Percentiles rank a stretch among this genome's conserved stretches.
Evolutionary conservation across 805 yeast species (phyloP).

Genomic region (Isabelozyma gotoi): DNA sequence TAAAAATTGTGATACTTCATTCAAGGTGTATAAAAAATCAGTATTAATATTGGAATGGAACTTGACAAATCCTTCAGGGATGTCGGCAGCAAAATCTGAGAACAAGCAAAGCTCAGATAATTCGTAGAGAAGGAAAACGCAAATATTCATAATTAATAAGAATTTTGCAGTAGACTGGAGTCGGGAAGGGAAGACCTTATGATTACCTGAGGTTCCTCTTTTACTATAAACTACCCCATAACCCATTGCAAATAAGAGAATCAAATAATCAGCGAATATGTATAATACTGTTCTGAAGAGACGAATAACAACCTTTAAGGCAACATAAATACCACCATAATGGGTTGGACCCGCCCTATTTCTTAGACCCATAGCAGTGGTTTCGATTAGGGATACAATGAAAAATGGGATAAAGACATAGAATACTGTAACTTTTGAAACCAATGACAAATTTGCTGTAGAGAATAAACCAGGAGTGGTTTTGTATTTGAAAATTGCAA

Average conservation of each 20-base stretch:
- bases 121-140: not conserved
- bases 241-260: slow-evolving; percentile 21
- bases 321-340: not conserved
- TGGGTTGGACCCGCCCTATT: not conserved
- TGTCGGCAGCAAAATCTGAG: not conserved
- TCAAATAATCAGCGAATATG: not conserved
- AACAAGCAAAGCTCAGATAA: not conserved
- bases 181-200: not conserved
- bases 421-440: not conserved
- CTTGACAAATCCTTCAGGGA: not conserved
- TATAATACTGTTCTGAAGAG: not conserved
- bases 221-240: slow-evolving; percentile 32
- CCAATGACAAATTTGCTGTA: not conserved
- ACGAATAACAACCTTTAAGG: not conserved
- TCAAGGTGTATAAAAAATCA: not conserved
- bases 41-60: not conserved
- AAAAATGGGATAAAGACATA: not conserved
- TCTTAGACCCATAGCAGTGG: not conserved
- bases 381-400: not conserved
- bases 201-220: slow-evolving; percentile 7
- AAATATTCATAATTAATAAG: not conserved
- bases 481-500: not conserved
- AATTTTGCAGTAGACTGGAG: not conserved
- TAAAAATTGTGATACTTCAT: not conserved
- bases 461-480: no score